These are phyloP conservation scores for Sequoiadendron giganteum DNA, from an alignment of 75 land plant species.

Conservation along the genomic window DNA sequence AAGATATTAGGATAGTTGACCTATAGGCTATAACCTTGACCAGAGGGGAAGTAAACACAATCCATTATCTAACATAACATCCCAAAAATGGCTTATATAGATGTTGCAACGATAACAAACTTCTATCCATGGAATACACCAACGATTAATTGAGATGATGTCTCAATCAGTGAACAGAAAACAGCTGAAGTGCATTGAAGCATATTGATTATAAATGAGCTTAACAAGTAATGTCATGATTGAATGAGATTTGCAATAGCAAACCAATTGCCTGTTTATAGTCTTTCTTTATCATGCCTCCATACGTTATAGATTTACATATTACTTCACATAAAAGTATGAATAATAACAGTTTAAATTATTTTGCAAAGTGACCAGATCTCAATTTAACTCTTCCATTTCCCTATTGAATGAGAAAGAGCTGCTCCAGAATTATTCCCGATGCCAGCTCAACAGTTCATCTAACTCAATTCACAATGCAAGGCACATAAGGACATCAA, in stretches of 20 bases:
- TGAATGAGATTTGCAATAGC: neutral
- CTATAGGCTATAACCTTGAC: no score
- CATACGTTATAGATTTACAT: neutral
- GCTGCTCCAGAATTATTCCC: neutral
- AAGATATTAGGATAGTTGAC: no score
- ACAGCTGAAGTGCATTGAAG: neutral
- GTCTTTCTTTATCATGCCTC: neutral
- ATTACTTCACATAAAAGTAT: neutral
- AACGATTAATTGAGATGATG: no score
- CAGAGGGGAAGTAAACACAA: no score
- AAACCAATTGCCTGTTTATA: neutral
- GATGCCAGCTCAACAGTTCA: neutral
- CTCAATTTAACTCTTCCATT: neutral
- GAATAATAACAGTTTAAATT: neutral
- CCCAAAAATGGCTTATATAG: no score
- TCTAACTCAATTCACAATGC: neutral
- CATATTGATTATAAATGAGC: neutral
- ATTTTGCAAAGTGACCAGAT: neutral
- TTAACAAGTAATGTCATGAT: neutral
- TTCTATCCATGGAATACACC: no score
- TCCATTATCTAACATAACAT: no score
- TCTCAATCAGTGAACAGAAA: neutral
- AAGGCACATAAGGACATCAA: slow-evolving; percentile 17
- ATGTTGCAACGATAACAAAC: no score
- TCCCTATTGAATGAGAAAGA: neutral